A percentile compares a stretch with the other conserved stretches of the same genome.
These are phyloP conservation scores for Talaromyces thailandensis DNA, from an alignment of 495 filamentous ascomycete genomes.

Conservation along the genomic window DNA sequence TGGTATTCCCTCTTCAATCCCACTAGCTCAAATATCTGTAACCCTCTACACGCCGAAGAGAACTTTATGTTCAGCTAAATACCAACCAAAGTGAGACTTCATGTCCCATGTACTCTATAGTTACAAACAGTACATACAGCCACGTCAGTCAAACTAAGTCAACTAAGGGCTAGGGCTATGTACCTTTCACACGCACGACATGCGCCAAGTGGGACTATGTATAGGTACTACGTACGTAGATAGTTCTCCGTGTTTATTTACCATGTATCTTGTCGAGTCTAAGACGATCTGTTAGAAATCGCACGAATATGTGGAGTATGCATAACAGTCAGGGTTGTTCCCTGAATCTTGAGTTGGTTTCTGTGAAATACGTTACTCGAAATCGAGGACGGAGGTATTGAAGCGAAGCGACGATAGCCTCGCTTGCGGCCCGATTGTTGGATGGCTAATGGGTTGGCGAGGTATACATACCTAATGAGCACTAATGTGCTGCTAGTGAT, in stretches of 20 bases:
- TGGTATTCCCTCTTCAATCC: no score
- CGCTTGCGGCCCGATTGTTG: neutral
- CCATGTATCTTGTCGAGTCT: no score
- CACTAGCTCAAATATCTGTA: neutral
- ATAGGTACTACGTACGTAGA: no score
- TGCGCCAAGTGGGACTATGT: no score
- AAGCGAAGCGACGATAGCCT: neutral
- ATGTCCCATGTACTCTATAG: neutral
- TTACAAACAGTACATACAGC: neutral
- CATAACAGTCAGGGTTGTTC: neutral
- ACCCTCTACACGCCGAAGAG: neutral
- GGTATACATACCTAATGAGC: neutral
- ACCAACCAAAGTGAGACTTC: neutral
- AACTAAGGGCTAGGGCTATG: neutral
- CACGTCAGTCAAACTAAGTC: neutral
- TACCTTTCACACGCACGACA: neutral
- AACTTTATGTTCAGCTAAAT: neutral
- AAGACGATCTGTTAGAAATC: no score
- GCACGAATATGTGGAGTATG: neutral
- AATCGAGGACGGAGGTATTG: neutral
- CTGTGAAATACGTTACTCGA: neutral
- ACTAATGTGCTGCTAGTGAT: neutral
- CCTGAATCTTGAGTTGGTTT: neutral
- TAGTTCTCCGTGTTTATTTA: no score
- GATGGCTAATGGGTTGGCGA: neutral